phyloP scores from a whole-genome alignment of 305 asterid genomes.

The Fraxinus angustifolia region DNA sequence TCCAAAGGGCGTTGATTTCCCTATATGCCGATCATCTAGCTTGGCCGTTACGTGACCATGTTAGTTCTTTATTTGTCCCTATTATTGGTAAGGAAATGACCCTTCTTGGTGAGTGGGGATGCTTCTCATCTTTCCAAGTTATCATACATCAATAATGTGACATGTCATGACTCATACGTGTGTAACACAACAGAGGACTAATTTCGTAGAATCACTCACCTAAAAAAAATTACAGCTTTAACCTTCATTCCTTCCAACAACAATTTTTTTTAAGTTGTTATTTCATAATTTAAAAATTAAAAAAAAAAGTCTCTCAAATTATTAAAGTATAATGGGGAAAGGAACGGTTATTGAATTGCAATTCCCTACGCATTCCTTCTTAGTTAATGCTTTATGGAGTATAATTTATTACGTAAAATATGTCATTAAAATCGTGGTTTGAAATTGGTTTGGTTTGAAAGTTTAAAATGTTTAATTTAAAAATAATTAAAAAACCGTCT shows the following conservation, averaged over 20 bases:
- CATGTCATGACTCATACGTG: background rate
- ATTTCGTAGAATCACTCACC: background rate
- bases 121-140: background rate
- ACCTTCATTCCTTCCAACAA: background rate
- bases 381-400: background rate
- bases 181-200: too few species aligned
- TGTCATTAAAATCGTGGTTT: background rate
- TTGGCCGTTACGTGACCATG: background rate
- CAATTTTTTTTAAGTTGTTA: too few species aligned
- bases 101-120: background rate
- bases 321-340: background rate
- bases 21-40: background rate
- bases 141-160: background rate
- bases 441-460: background rate
- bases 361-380: slow-evolving; percentile 18
- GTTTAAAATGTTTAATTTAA: too few species aligned
- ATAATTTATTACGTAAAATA: background rate
- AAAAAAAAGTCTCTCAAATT: background rate
- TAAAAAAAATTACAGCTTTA: too few species aligned
- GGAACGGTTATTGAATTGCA: background rate
- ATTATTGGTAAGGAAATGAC: background rate
- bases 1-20: background rate
- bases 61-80: background rate
- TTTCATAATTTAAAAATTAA: too few species aligned
- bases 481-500: background rate